Percentiles rank a stretch among this genome's conserved stretches.
Evolutionary conservation across 2,329 filamentous ascomycete species (phyloP).

Genomic region (Paraphoma sp.): DNA sequence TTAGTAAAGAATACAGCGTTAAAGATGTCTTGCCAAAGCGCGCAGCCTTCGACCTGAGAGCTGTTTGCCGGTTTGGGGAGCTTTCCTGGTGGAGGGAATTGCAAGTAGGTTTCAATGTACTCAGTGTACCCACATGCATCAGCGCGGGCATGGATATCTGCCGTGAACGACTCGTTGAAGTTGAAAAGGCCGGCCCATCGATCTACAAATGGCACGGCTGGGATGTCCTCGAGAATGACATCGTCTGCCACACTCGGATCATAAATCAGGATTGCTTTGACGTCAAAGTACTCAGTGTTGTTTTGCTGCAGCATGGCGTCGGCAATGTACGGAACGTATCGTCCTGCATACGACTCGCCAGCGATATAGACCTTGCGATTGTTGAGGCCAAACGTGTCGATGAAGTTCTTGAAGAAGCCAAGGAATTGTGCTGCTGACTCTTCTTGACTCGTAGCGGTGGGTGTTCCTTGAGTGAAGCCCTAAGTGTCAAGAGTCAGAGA

Average conservation of each 20-base stretch:
- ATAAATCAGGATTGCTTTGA: slow-evolving; percentile 74
- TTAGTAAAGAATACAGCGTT: slow-evolving; percentile 65
- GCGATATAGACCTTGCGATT: slow-evolving; percentile 75
- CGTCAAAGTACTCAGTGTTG: slow-evolving; percentile 70
- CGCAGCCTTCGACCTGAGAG: slow-evolving; percentile 59
- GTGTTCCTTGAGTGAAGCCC: slow-evolving; percentile 71
- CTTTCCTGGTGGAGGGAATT: slow-evolving; percentile 70
- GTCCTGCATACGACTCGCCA: slow-evolving; percentile 75
- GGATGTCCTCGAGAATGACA: slow-evolving; percentile 58
- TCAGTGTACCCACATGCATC: slow-evolving; percentile 68
- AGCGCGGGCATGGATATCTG: slow-evolving; percentile 59
- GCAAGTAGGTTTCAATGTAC: slow-evolving; percentile 67
- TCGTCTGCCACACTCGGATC: slow-evolving; percentile 69
- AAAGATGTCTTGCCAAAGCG: slow-evolving; percentile 64
- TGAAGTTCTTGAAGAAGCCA: slow-evolving; percentile 80
- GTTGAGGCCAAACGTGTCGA: slow-evolving; percentile 71
- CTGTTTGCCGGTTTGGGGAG: slow-evolving; percentile 61
- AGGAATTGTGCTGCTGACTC: slow-evolving; percentile 76
- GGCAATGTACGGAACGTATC: slow-evolving; percentile 71
- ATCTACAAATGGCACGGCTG: slow-evolving; percentile 66
- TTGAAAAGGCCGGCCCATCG: slow-evolving; percentile 67
- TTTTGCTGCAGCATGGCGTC: slow-evolving; percentile 74
- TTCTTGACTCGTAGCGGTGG: slow-evolving; percentile 69
- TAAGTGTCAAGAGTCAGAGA: too few relatives aligned
- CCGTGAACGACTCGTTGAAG: slow-evolving; percentile 66